Evolutionary conservation across 495 filamentous ascomycete species (phyloP), one percentile per base, ranked within the genome.

Genomic region (Parathielavia appendiculata): DNA sequence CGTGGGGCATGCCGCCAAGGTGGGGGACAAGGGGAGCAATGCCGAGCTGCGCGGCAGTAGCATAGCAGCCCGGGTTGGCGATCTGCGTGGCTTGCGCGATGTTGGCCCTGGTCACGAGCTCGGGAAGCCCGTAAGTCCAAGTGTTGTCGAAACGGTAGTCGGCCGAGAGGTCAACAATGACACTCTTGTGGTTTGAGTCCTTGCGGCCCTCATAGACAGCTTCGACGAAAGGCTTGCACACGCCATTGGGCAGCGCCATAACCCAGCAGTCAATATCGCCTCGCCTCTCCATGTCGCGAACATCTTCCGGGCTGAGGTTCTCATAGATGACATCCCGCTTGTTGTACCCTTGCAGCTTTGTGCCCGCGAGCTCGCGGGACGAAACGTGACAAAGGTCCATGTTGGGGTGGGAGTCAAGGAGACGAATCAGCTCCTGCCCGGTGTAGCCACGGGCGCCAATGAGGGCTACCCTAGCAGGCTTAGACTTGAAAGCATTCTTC

Each of bases 211-310:
- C 83, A 66, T 92, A 82, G 47, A 98, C 83, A 30, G 93, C 92
- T 61, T 97, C 91, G 14, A 97, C 90, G 66, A 88, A 98, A 2
- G 93, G 93, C 76, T 92, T 90, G 81, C 91, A 96, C 56, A 98
- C 91, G 50, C 93, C 93, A 66, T 98, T 98, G 13, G 93, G 93
- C 30, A 98, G 81, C 39, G 93, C 93, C 91, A 97, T 95, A 36
- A 98, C 90, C 91, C 91, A 97, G 76, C 91, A 95, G 77, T 98
- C 93, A 54, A 98, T 89, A 53, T 93, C 87, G n/a, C 88, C 88
- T 44, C 87, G 86, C 67, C 89, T 84, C 62, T 92, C 90, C 90
- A 97, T 95, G 54, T 86, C 83, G 52, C 88, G 84, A 22, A 97
- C 88, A 67, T 97, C 92, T 53, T 98, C 93, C 41, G 90, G 81